Conservation (phyloP, 345 rosid species). For the Triadica sebifera region DNA sequence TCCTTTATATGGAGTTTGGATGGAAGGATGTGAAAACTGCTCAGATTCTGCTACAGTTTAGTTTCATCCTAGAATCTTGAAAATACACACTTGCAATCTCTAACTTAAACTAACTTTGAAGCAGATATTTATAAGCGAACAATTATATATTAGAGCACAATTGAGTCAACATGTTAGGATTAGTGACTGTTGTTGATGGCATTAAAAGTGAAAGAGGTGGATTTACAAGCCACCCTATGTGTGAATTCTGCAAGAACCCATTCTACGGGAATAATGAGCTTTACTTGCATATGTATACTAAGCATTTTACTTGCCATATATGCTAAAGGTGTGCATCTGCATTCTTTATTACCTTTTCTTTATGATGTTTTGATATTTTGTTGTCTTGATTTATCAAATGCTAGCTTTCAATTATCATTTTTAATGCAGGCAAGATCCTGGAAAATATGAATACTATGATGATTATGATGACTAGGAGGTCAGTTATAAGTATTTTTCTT, state of each 20-base stretch:
- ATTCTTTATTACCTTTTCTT: not conserved
- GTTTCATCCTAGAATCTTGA: not conserved
- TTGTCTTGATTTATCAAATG: not conserved
- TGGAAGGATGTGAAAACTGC: not conserved
- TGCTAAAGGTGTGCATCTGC: constrained; percentile 21
- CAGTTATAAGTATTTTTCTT: constrained; percentile 3
- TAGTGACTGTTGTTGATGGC: constrained; percentile 30
- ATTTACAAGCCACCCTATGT: constrained; percentile 27
- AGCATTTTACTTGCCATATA: constrained; percentile 34
- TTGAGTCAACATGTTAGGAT: constrained; percentile 25
- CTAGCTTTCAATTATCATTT: not conserved
- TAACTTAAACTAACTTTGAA: constrained; percentile 7
- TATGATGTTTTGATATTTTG: not conserved
- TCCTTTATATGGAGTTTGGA: not conserved
- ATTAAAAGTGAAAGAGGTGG: constrained; percentile 32
- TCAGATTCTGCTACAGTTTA: not conserved
- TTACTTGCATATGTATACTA: constrained; percentile 27
- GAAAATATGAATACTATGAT: constrained; percentile 25
- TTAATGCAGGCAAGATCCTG: constrained; percentile 26
- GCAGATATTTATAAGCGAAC: constrained; percentile 29
- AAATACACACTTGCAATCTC: not conserved
- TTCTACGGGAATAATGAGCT: constrained; percentile 33
- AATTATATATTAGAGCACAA: constrained; percentile 20
- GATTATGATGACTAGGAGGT: constrained; percentile 27
- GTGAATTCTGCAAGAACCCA: constrained; percentile 25